Conservation (phyloP, 1,139 yeast genomes). For the Insectozyma bohioensis region DNA sequence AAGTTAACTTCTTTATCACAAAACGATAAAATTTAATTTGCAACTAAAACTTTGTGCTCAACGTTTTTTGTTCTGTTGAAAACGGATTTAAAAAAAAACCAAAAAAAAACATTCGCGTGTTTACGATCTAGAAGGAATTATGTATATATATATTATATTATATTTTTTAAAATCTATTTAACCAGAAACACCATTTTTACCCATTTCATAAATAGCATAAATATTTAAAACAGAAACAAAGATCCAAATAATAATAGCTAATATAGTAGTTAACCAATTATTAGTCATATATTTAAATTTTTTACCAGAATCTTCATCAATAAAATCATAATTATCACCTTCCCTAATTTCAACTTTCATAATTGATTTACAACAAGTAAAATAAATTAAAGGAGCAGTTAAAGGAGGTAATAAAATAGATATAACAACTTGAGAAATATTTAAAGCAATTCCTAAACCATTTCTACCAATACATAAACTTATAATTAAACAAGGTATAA, state of each 20-base stretch:
- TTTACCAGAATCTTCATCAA: slow-evolving; percentile 9
- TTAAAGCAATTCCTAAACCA: slow-evolving; percentile 64
- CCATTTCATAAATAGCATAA: slow-evolving; percentile 68
- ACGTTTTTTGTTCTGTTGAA: too few species aligned
- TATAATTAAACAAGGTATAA: slow-evolving; percentile 70
- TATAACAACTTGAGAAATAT: slow-evolving; percentile 74
- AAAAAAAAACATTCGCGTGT: too few species aligned
- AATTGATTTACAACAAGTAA: slow-evolving; percentile 61
- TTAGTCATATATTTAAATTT: slow-evolving; percentile 55
- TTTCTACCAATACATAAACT: slow-evolving; percentile 59
- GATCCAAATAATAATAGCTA: slow-evolving; percentile 58
- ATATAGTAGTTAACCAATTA: slow-evolving; percentile 52
- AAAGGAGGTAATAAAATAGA: slow-evolving; percentile 72
- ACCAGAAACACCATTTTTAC: slow-evolving; percentile 38
- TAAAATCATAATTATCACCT: slow-evolving; percentile 9
- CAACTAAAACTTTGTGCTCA: too few species aligned
- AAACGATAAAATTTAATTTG: too few species aligned
- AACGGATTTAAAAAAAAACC: too few species aligned
- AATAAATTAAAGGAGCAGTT: slow-evolving; percentile 75
- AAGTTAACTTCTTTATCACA: too few species aligned
- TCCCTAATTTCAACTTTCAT: slow-evolving; percentile 53
- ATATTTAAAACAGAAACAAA: slow-evolving; percentile 64
- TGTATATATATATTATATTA: too few species aligned
- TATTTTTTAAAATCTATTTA: too few species aligned
- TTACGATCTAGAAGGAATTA: too few species aligned